A percentile compares a stretch with the other conserved stretches of the same genome.
phyloP scores from a whole-genome alignment of 768 basidiomycete genomes.

The Russula dissimulans region DNA sequence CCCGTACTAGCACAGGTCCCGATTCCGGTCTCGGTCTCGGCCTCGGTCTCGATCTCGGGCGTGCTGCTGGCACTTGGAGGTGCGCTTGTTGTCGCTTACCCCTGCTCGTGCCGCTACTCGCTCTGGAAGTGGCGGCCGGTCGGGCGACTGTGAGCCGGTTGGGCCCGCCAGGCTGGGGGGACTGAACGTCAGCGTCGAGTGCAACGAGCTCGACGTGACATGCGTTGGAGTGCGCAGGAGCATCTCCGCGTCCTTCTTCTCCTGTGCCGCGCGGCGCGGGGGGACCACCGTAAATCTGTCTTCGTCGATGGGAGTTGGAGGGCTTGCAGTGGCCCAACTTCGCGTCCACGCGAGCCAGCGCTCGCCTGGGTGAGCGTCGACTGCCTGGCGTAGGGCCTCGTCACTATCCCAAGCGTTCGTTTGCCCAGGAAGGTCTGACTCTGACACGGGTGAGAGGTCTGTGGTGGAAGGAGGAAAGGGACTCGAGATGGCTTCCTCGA shows the following conservation, averaged over 20 bases:
- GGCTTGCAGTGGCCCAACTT: constrained; percentile 20
- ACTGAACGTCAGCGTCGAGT: constrained; percentile 46
- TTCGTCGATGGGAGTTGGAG: constrained; percentile 7
- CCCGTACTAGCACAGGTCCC: no score
- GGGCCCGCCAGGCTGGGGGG: not conserved
- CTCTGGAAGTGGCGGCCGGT: not conserved
- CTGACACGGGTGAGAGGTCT: not conserved
- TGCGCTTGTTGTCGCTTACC: not conserved
- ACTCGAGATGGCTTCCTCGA: constrained; percentile 27
- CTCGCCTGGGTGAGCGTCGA: constrained; percentile 12
- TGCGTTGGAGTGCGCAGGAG: constrained; percentile 50
- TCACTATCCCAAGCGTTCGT: constrained; percentile 15
- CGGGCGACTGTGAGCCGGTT: not conserved
- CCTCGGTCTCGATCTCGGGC: constrained; percentile 5
- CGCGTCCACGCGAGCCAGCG: constrained; percentile 18
- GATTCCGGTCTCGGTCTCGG: no score
- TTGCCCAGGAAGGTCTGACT: constrained; percentile 9
- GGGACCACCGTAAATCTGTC: constrained; percentile 38
- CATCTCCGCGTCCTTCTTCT: constrained; percentile 24
- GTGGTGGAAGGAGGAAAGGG: not conserved
- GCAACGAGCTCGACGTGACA: constrained; percentile 48
- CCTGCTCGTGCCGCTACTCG: no score
- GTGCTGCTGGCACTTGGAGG: not conserved
- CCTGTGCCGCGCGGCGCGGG: constrained; percentile 25
- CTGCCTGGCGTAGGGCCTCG: constrained; percentile 19